Base-by-base conservation (phyloP, 352 stramenopile species). In the Globisporangium uncinulatum region DNA sequence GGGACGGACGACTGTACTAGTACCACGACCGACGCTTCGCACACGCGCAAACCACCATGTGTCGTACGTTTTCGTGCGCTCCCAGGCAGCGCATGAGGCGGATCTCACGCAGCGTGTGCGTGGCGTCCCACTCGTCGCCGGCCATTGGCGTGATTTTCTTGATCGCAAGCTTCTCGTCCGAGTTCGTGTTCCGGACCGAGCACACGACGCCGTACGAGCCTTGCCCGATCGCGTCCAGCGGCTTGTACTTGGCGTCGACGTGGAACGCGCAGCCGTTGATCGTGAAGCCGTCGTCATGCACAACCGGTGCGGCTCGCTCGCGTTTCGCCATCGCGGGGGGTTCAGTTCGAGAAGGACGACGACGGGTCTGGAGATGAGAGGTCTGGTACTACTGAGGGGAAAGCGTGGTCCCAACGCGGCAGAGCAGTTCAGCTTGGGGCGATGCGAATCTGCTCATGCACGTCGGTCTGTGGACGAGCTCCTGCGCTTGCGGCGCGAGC, bases 121-220 rank as follows among this genome's bases (percentile, higher is more conserved):
- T 97, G 8, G 86, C 88, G 54, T 96, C 86, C 69, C 83, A 93
- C 45, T 94, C 81, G 48, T 92, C 81, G 13, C 88, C 78, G 6
- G 87, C 86, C 87, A 97, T 97, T 19, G 88, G 89, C 21, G 74
- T 92, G 65, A 96, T 96, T 63, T 97, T 97, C 71, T 97, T 97
- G 67, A 97, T 96, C 31, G 89, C 91, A 43, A 97, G 73, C 47
- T 94, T 90, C 55, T 91, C 75, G 50, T 87, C 67, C 14, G 83
- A 92, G 43, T 79, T 59, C 21, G 70, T 69, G 73, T 96, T 94
- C 45, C 75, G 66, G 1, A 95, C 91, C 1, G 86, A 89, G 60
- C 82, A 95, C n/a, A 98, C 92, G 51, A 97, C 86, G 20, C 92
- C 92, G 61, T 98, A 98, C 4, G 88, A 96, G n/a, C 92, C 92